Percentiles rank a stretch among this genome's conserved stretches.
Evolutionary conservation across 1,139 yeast genomes (phyloP).

Genomic region (Kodamaea suecica): DNA sequence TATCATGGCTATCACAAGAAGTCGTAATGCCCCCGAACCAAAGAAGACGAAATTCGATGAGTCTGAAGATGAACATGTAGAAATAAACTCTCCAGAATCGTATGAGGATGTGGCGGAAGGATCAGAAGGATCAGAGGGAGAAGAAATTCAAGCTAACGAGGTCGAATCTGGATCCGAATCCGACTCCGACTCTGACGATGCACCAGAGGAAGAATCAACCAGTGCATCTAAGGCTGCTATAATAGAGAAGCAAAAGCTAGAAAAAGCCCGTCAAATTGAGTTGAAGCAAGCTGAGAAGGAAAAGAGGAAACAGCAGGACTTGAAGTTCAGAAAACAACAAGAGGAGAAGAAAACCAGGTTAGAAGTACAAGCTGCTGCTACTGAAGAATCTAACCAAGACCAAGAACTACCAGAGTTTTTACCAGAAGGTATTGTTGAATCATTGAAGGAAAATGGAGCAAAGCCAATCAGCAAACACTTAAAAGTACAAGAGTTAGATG

Average conservation of each 20-base stretch:
- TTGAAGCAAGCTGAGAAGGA: constrained; percentile 39
- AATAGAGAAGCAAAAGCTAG: constrained; percentile 35
- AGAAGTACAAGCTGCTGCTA: constrained; percentile 20
- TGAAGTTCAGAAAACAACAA: constrained; percentile 48
- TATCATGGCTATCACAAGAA: constrained; percentile 20
- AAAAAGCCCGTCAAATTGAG: constrained; percentile 30
- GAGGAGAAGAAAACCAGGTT: constrained; percentile 28
- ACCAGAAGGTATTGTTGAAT: constrained; percentile 47
- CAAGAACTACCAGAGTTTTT: constrained; percentile 47
- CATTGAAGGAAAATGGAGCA: constrained; percentile 15
- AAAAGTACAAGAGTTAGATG: constrained; percentile 36
- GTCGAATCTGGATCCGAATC: constrained; percentile 16
- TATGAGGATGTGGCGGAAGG: constrained; percentile 18
- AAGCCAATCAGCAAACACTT: constrained; percentile 32
- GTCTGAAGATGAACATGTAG: constrained; percentile 10
- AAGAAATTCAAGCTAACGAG: constrained; percentile 12
- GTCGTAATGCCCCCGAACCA: constrained; percentile 12
- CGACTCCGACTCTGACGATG: constrained; percentile 34
- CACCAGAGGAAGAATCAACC: constrained; percentile 48
- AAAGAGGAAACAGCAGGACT: constrained; percentile 50
- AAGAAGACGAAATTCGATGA: constrained; percentile 23
- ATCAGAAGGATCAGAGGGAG: constrained; percentile 4
- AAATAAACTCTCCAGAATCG: constrained; percentile 14
- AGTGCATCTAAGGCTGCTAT: constrained; percentile 28
- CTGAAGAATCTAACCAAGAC: constrained; percentile 9